Evolutionary conservation across 2,329 filamentous ascomycete genomes (phyloP).

Genomic region (Ophiocordyceps camponoti-rufipedis): DNA sequence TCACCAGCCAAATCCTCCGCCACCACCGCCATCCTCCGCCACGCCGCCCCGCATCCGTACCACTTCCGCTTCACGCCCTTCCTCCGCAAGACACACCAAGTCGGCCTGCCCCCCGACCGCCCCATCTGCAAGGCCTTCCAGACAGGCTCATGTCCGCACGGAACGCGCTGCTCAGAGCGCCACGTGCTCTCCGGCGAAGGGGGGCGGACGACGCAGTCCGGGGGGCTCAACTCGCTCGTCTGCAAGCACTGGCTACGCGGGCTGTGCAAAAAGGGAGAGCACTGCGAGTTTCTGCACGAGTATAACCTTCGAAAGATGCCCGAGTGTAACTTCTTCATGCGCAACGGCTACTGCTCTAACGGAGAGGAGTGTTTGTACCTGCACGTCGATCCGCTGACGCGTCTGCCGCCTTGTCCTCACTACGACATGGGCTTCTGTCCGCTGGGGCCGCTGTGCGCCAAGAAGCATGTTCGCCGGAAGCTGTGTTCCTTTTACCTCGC

Average conservation of each 20-base stretch:
- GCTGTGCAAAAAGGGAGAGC: constrained; percentile 91
- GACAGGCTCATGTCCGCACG: constrained; percentile 72
- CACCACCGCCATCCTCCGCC: constrained; percentile 33
- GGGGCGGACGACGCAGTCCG: constrained; percentile 11
- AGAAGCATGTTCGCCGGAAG: constrained; percentile 70
- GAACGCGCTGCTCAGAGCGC: constrained; percentile 68
- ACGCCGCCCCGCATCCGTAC: constrained; percentile 36
- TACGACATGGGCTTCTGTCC: constrained; percentile 94
- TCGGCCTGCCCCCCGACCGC: constrained; percentile 60
- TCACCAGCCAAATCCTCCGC: constrained; percentile 5
- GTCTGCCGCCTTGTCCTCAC: constrained; percentile 66
- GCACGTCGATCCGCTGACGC: constrained; percentile 68
- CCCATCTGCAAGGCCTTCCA: constrained; percentile 76
- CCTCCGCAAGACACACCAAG: constrained; percentile 65
- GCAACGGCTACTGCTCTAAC: constrained; percentile 88
- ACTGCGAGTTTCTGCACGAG: constrained; percentile 95
- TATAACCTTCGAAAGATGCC: constrained; percentile 98
- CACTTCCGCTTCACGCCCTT: constrained; percentile 76
- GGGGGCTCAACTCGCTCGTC: constrained; percentile 63
- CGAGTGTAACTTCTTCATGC: constrained; percentile 90
- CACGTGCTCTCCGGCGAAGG: constrained; percentile 28
- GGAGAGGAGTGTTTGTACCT: constrained; percentile 93
- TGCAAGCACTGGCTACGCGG: constrained; percentile 98
- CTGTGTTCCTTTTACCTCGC: constrained; percentile 77
- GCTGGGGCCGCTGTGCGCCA: constrained; percentile 68